Conservation (phyloP, 1,284 basidiomycete species). For the Veloboletus limbatus region DNA sequence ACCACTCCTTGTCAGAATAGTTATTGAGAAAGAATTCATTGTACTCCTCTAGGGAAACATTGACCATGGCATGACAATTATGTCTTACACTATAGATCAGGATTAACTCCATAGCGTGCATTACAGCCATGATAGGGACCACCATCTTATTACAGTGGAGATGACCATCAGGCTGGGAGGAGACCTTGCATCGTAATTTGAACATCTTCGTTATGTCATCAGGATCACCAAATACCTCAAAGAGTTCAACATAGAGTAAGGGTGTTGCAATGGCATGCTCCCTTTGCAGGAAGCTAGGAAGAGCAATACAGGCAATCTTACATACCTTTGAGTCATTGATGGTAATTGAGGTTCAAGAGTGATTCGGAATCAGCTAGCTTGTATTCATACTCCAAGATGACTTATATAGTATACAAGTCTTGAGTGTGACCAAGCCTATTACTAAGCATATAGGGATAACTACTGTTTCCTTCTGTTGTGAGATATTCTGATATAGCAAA, state of each 20-base stretch:
- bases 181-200: background rate
- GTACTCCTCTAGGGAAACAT: slow-evolving; percentile 1
- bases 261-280: no score
- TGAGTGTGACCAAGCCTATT: no score
- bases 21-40: slow-evolving; percentile 6
- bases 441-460: no score
- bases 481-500: no score
- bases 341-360: no score
- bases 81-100: slow-evolving; percentile 1
- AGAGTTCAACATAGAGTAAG: background rate
- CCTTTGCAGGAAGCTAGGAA: no score
- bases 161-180: background rate
- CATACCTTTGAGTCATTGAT: no score
- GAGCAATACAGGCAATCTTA: no score
- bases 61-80: background rate
- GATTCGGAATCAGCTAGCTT: no score
- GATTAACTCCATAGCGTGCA: slow-evolving; percentile 2
- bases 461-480: no score
- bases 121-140: background rate
- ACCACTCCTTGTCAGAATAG: slow-evolving; percentile 6
- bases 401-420: no score
- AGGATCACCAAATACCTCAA: background rate
- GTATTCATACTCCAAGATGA: no score
- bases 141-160: background rate
- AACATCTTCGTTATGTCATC: slow-evolving; percentile 1